phyloP scores from a whole-genome alignment of 768 basidiomycete genomes.

The Mycena vitilis region DNA sequence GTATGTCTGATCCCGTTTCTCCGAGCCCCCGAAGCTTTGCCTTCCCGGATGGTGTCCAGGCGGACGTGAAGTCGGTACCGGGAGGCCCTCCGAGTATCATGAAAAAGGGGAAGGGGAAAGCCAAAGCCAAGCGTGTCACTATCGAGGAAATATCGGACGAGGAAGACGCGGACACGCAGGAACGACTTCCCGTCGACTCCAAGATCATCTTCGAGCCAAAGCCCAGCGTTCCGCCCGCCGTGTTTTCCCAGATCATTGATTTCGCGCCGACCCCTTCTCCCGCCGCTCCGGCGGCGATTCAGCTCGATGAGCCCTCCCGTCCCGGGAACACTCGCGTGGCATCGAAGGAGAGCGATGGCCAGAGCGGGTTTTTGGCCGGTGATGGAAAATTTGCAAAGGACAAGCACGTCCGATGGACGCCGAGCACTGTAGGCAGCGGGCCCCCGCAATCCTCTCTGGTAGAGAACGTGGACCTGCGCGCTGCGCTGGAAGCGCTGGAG shows the following conservation, averaged over 20 bases:
- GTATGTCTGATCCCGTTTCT: constrained; percentile 46
- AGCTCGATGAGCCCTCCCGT: neutral
- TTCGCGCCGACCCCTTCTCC: constrained; percentile 20
- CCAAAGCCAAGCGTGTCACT: constrained; percentile 50
- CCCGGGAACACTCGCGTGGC: neutral
- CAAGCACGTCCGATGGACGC: constrained; percentile 32
- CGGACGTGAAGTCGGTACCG: constrained; percentile 13
- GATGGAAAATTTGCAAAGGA: constrained; percentile 23
- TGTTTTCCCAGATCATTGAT: constrained; percentile 52
- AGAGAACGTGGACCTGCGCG: constrained; percentile 7
- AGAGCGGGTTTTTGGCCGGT: neutral
- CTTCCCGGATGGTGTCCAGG: constrained; percentile 26
- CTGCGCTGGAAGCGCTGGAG: constrained; percentile 13
- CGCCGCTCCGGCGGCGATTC: neutral
- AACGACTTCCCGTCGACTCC: constrained; percentile 51
- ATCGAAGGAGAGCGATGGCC: neutral
- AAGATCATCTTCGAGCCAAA: constrained; percentile 53
- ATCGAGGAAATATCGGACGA: constrained; percentile 61
- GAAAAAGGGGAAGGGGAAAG: constrained; percentile 43
- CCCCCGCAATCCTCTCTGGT: constrained; percentile 8
- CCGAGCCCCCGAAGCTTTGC: constrained; percentile 38
- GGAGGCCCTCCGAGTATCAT: constrained; percentile 29
- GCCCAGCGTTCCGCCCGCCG: constrained; percentile 52
- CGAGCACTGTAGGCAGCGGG: constrained; percentile 7
- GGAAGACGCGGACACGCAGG: constrained; percentile 40